phyloP scores from a whole-genome alignment of 331 rosid genomes.

The Malus hybrid region DNA sequence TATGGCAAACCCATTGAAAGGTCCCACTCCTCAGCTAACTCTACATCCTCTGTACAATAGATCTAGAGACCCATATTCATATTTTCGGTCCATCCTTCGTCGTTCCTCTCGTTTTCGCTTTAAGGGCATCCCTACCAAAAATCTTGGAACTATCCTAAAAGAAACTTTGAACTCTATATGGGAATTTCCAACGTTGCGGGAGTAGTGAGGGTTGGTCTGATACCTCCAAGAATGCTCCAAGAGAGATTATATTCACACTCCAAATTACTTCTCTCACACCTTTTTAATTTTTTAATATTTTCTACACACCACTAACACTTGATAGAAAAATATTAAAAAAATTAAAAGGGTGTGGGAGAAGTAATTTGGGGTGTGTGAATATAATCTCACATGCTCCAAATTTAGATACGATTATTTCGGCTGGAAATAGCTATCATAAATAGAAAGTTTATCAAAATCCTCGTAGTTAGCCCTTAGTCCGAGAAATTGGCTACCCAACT shows the following conservation, averaged over 20 bases:
- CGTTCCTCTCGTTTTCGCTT: conserved; percentile 5
- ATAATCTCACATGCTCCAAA: not conserved
- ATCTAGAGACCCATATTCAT: conserved; percentile 33
- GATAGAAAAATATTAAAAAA: no score
- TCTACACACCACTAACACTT: no score
- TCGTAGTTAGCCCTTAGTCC: conserved; percentile 91
- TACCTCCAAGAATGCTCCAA: not conserved
- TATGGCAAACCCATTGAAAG: no score
- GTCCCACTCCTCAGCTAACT: conserved; percentile 19
- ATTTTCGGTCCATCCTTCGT: conserved; percentile 18
- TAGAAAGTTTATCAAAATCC: conserved; percentile 75
- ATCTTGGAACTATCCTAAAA: not conserved
- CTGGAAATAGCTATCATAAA: conserved; percentile 69
- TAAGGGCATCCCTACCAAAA: conserved; percentile 10
- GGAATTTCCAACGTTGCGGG: not conserved
- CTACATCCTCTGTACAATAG: conserved; percentile 37
- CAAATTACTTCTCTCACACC: no score
- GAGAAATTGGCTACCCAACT: conserved; percentile 70
- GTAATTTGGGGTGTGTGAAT: no score
- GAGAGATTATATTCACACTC: no score
- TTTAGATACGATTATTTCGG: conserved; percentile 1
- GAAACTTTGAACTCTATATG: not conserved
- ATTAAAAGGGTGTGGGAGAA: no score
- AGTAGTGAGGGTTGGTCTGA: not conserved
- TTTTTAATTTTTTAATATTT: no score